Base-by-base conservation (phyloP, 768 basidiomycete species). In the Polyporus arcularius region DNA sequence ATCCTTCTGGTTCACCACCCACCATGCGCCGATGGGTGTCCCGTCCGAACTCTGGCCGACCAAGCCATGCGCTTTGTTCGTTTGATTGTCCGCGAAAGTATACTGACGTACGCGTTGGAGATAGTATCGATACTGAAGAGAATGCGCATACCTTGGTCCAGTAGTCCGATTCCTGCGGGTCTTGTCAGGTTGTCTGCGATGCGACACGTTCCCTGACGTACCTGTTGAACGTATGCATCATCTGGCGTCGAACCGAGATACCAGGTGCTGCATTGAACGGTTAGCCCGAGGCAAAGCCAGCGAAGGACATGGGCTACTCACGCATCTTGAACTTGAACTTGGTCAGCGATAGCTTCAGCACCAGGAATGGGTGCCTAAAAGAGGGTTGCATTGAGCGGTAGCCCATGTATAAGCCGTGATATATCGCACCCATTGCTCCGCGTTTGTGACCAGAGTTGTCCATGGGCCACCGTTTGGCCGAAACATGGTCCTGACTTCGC, bases 401-500 rank as follows among this genome's bases (percentile, higher is more conserved):
- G 26, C 9, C 2, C 11, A 16, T 38, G 15, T 4, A 50, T 7
- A n/a, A 4, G 16, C 31, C 16, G 31, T 0, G 11, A 10, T 18
- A 7, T 1, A 1, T 41, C 65, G 9, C 51, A 68, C 71, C 64
- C 64, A 72, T 58, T 72, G 71, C 46, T 70, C 68, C 30, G 40
- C n/a, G 38, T 70, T 72, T 1, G 71, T 69, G 16, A 70, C 64
- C 5, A 72, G 48, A 28, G 69, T 65, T 30, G 69, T 69, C 69
- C 69, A 72, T 2, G 61, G 67, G 18, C 59, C 67, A 15, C 53
- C 60, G 41, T 69, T 68, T 1, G 71, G 71, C n/a, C 71, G 55
- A 40, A 72, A 72, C 71, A 72, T 72, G 14, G 71, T 72, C n/a
- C 71, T 63, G n/a, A 65, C 62, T 31, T 72, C 71, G 12, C 70